A percentile compares a stretch with the other conserved stretches of the same genome.
Conservation (phyloP, 441 rosid genomes). For the Eugenia klotzschiana region DNA sequence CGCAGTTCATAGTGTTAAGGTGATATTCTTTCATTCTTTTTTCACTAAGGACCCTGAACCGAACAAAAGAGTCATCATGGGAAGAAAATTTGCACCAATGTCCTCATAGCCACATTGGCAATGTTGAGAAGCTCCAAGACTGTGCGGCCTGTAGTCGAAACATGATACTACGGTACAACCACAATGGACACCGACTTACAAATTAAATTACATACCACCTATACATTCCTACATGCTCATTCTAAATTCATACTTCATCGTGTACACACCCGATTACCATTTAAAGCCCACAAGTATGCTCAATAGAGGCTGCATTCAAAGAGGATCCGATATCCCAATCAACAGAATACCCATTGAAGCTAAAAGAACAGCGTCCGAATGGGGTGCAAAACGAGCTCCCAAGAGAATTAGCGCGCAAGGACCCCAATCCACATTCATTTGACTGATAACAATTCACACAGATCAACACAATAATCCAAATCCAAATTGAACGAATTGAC, state of each 20-base stretch:
- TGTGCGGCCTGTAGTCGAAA: neutral
- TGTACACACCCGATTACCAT: neutral
- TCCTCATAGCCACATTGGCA: neutral
- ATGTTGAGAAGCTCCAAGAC: neutral
- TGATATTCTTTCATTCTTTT: neutral
- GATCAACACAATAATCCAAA: constrained; percentile 8
- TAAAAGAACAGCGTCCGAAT: neutral
- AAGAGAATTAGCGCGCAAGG: neutral
- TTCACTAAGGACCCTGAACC: neutral
- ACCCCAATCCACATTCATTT: neutral
- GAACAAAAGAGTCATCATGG: neutral
- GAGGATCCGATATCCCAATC: neutral
- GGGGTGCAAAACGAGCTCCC: neutral
- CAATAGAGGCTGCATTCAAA: neutral
- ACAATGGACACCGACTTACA: neutral
- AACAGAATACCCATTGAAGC: constrained; percentile 15
- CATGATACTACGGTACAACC: neutral
- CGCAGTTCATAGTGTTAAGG: neutral
- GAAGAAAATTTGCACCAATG: neutral
- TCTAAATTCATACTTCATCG: neutral
- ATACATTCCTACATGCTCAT: neutral
- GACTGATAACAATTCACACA: neutral
- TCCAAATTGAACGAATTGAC: constrained; percentile 1
- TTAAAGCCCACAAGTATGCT: neutral
- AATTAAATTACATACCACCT: neutral